Base-by-base conservation (phyloP, 108 stramenopile genomes). In the Stephanodiscus triporus region DNA sequence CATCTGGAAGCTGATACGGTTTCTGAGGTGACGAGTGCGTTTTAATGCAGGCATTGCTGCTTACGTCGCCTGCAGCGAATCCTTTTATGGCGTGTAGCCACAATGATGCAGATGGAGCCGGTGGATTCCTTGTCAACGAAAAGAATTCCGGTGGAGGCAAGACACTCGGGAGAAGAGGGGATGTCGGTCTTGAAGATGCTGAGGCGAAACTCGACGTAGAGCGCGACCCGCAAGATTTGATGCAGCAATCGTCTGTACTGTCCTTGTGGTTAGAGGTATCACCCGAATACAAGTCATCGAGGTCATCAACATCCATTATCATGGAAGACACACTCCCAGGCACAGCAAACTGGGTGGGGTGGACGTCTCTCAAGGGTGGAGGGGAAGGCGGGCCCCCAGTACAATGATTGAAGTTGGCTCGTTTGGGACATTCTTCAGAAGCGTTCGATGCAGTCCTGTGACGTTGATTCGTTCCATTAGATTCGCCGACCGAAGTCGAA, bases 141-240 rank as follows among this genome's bases (percentile, higher is more conserved):
- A 57, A 77, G 48, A 75, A 71, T 26, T 75, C 75, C 2, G 75
- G 68, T 40, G 73, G 69, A 37, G 74, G 68, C 73, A 80, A 57
- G n/a, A 75, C 53, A 62, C 70, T 70, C 24, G 79, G 74, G 14
- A 77, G 51, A 26, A 73, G 56, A 16, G 80, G 80, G 24, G 76
- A 71, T 32, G 17, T 14, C 6, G n/a, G 47, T 37, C 30, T 50
- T 4, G 72, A 73, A 26, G 32, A 60, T 1, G 87, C 87, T 11
- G 87, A 88, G 0, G 84, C 64, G 68, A 86, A 88, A 51, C 82
- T 85, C 7, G 84, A 84, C 11, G 85, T 83, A n/a, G 82, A 80
- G 47, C 79, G 53, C 32, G 72, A 72, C 9, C 30, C 75, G n/a
- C 60, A 82, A 20, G 84, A 85, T 54, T 63, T 62, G 49, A 26